Percentiles rank a stretch among this genome's conserved stretches.
These are phyloP conservation scores for Phytophthora capsici DNA, from an alignment of 352 stramenopile species.

Conservation along the genomic window DNA sequence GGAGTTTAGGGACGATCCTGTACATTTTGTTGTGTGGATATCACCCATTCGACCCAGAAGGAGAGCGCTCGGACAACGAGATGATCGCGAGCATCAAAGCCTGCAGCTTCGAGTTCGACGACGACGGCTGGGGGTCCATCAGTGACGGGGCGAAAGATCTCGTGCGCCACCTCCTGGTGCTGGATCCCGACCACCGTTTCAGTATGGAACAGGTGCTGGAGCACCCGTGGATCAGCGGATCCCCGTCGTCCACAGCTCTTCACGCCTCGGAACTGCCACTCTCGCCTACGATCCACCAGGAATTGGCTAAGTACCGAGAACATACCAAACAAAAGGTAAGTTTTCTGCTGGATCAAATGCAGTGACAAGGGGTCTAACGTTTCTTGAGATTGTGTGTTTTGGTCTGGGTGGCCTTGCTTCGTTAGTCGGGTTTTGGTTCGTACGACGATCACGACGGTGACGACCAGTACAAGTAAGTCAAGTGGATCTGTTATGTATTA, in stretches of 20 bases:
- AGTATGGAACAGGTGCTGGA: constrained; percentile 71
- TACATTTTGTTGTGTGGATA: constrained; percentile 90
- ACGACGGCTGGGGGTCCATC: constrained; percentile 73
- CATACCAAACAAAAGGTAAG: constrained; percentile 61
- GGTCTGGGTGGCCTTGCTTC: constrained; percentile 26
- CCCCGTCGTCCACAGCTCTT: constrained; percentile 9
- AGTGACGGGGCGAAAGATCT: constrained; percentile 74
- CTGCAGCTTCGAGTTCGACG: constrained; percentile 78
- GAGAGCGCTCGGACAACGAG: constrained; percentile 76
- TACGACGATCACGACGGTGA: constrained; percentile 31
- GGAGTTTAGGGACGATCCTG: constrained; percentile 87
- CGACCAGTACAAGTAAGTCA: constrained; percentile 12
- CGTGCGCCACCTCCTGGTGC: constrained; percentile 76
- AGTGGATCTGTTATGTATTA: neutral
- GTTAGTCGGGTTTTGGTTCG: constrained; percentile 34
- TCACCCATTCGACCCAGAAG: constrained; percentile 83
- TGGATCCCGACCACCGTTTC: constrained; percentile 71
- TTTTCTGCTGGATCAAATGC: neutral
- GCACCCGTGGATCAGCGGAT: constrained; percentile 72
- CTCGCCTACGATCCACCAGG: constrained; percentile 73
- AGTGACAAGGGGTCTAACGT: constrained; percentile 18
- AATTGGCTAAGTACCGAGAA: constrained; percentile 68
- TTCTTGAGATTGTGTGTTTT: constrained; percentile 31
- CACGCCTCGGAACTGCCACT: constrained; percentile 46
- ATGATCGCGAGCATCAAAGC: constrained; percentile 87